Evolutionary conservation across 352 stramenopile genomes (phyloP), one percentile per base, ranked within the genome.

Genomic region (Phytophthora pistaciae): DNA sequence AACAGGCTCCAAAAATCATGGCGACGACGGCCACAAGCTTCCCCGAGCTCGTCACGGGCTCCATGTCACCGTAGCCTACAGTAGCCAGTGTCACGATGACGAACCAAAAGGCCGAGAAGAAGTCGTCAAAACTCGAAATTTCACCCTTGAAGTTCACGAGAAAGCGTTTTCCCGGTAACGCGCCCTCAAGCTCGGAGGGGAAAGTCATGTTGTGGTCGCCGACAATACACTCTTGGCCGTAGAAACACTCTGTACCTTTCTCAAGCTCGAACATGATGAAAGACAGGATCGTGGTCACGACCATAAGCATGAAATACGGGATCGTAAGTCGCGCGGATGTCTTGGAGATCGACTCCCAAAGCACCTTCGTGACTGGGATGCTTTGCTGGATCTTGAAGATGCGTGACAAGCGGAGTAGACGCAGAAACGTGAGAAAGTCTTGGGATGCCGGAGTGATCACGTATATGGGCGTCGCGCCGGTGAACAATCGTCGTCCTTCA

Each of bases 31-130:
- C 83, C 13, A 94, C 84, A 38, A 94, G 83, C 61, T 92, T 92
- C 27, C 87, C 87, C 4, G 77, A 74, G 20, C 77, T 89, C 25
- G 80, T 88, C 16, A 89, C 82, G 14, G 87, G 82, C 60, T 92
- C 84, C 79, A 94, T 92, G 60, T 94, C 87, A 27, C 87, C 87
- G 42, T 94, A 94, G 0, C 87, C 87, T 29, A 92, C 78, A 10
- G 87, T 92, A 20, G 84, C 78, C 59, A 93, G 52, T 9, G 88
- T 95, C 13, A 94, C 87, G 56, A 93, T 92, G n/a, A 92, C 84
- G 61, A 95, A 93, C 88, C 88, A 95, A 67, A 95, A 90, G 14
- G 82, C 86, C 10, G 84, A 91, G 42, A 95, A 94, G 59, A 95
- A 91, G 50, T 95, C 87, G 33, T 91, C 81, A 49, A 95, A 93